Conservation (phyloP, 495 filamentous ascomycete species). For the Penicillium nucicola region DNA sequence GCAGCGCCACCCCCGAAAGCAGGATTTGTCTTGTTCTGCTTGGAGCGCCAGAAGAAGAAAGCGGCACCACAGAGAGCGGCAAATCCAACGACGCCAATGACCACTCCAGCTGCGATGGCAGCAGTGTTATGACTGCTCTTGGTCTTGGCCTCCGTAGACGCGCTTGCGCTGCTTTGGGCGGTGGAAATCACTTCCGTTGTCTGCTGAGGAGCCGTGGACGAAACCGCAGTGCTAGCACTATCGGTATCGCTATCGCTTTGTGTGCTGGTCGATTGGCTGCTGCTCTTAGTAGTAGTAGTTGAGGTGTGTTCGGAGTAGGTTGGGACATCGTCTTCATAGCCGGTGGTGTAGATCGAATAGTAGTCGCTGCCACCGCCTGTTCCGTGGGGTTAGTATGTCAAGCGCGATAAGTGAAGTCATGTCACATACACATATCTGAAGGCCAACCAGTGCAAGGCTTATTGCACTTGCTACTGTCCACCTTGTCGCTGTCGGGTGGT, state of each 20-base stretch:
- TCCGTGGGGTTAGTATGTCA: slow-evolving; percentile 2
- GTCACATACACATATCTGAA: slow-evolving; percentile 45
- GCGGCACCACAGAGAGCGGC: slow-evolving; percentile 61
- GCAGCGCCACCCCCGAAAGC: slow-evolving; percentile 70
- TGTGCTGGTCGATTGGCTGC: slow-evolving; percentile 5
- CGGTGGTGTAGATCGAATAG: slow-evolving; percentile 48
- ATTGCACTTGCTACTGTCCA: slow-evolving; percentile 35
- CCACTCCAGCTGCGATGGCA: slow-evolving; percentile 84
- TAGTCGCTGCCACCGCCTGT: slow-evolving; percentile 43
- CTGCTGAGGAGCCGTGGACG: slow-evolving; percentile 28
- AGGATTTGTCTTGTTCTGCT: slow-evolving; percentile 70
- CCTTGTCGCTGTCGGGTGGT: slow-evolving; percentile 38
- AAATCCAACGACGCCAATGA: slow-evolving; percentile 75
- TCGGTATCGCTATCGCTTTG: slow-evolving; percentile 15
- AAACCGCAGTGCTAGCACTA: slow-evolving; percentile 2
- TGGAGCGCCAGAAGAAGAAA: slow-evolving; percentile 74
- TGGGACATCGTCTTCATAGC: slow-evolving; percentile 27
- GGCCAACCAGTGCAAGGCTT: slow-evolving; percentile 41
- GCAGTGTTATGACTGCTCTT: slow-evolving; percentile 55
- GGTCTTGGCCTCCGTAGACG: slow-evolving; percentile 16
- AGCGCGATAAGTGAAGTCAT: neutral
- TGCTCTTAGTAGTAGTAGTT: slow-evolving; percentile 11
- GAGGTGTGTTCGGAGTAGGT: slow-evolving; percentile 18
- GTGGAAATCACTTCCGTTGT: slow-evolving; percentile 38
- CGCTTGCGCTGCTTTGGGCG: slow-evolving; percentile 15